These are phyloP conservation scores for Trapa bicornis DNA, from an alignment of 345 rosid species.

Conservation along the genomic window DNA sequence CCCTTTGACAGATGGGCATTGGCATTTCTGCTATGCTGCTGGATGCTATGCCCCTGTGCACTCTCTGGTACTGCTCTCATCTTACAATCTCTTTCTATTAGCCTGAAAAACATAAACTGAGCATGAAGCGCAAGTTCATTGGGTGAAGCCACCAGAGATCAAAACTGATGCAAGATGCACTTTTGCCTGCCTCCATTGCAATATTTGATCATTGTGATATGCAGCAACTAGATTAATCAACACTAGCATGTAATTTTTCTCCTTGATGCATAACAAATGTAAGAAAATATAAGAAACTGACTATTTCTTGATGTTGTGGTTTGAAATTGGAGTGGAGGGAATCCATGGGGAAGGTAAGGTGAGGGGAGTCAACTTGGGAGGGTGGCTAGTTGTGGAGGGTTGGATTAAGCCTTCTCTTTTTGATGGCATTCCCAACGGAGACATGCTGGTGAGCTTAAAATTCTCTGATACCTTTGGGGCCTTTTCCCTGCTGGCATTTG, in stretches of 20 bases:
- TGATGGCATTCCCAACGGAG: slow-evolving; percentile 56
- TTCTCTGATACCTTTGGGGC: slow-evolving; percentile 2
- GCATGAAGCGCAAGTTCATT: background rate
- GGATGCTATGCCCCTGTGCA: slow-evolving; percentile 24
- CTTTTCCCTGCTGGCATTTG: background rate
- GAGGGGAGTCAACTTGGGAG: slow-evolving; percentile 64
- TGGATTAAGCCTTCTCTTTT: slow-evolving; percentile 77
- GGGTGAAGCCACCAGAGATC: background rate
- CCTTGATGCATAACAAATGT: background rate
- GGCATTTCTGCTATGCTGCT: slow-evolving; percentile 34
- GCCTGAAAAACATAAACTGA: background rate
- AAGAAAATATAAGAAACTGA: background rate
- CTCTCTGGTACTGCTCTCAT: slow-evolving; percentile 25
- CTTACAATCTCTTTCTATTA: background rate
- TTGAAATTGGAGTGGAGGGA: slow-evolving; percentile 38
- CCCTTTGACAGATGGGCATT: slow-evolving; percentile 34
- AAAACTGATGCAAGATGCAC: background rate
- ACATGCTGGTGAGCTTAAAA: slow-evolving; percentile 49
- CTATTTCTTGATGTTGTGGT: slow-evolving; percentile 5
- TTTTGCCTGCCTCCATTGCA: background rate
- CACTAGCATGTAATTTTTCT: background rate
- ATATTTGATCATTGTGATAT: background rate
- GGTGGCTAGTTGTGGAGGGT: slow-evolving; percentile 76
- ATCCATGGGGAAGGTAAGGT: slow-evolving; percentile 44
- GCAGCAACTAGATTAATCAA: background rate